Percentiles rank a stretch among this genome's conserved stretches.
phyloP scores from a whole-genome alignment of 805 yeast species.

The Candida silvicultrix region DNA sequence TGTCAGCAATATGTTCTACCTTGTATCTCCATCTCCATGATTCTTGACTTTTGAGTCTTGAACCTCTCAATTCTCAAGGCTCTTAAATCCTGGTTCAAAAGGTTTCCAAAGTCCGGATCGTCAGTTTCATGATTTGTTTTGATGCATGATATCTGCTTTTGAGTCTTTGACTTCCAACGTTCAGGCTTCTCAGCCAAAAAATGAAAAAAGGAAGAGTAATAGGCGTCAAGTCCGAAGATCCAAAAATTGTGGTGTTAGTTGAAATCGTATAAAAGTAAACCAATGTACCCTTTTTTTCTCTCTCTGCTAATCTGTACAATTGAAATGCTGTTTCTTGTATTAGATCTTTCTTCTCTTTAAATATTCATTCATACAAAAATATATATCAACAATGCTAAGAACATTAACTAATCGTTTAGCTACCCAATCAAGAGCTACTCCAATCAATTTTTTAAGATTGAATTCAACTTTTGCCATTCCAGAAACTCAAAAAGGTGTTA shows the following conservation, averaged over 20 bases:
- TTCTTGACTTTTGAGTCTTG: too few relatives aligned
- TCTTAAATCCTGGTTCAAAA: background rate
- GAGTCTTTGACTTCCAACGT: background rate
- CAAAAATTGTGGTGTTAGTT: background rate
- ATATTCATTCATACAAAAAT: background rate
- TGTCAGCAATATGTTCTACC: too few relatives aligned
- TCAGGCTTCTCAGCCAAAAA: background rate
- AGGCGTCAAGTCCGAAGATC: background rate
- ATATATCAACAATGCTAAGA: conserved; percentile 18
- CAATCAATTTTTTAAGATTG: too few relatives aligned
- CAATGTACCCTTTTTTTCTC: background rate
- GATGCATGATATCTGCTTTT: background rate
- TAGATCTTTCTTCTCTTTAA: background rate
- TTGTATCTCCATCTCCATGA: background rate
- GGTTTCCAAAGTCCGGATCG: background rate
- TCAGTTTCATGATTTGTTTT: background rate
- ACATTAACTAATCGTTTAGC: conserved; percentile 11
- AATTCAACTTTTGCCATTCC: too few relatives aligned
- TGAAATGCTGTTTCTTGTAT: background rate
- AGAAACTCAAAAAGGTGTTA: conserved; percentile 62
- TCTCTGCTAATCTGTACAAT: background rate
- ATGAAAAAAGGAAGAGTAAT: background rate
- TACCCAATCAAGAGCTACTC: conserved; percentile 1
- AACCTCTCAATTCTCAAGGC: background rate
- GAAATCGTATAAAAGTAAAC: background rate